These are phyloP conservation scores for Phyllosticta citribraziliensis DNA, from an alignment of 2,329 filamentous ascomycete species.

Conservation along the genomic window DNA sequence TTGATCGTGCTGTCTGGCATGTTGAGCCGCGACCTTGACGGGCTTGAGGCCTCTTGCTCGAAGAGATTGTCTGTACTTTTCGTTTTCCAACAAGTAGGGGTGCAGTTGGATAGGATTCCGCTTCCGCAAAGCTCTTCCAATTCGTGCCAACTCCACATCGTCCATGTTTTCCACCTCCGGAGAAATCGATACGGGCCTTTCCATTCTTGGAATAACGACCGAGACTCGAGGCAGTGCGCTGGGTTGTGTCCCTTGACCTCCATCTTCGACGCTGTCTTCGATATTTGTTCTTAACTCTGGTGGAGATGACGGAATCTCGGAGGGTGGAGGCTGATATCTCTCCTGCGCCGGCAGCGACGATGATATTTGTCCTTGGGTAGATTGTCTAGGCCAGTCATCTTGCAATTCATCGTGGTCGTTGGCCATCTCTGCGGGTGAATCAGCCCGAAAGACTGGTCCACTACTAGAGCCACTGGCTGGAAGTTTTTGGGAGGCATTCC, in stretches of 20 bases:
- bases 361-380: background rate
- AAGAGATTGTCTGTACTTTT: conserved; percentile 33
- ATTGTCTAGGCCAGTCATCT: background rate
- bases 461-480: background rate
- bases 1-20: background rate
- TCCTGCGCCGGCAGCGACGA: background rate
- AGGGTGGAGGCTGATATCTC: background rate
- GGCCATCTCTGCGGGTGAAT: background rate
- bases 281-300: background rate
- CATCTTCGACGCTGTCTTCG: background rate
- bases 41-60: conserved; percentile 35
- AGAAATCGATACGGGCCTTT: background rate
- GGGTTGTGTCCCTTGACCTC: background rate
- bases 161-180: background rate
- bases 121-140: conserved; percentile 28
- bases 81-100: conserved; percentile 37
- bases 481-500: background rate
- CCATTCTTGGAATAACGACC: background rate
- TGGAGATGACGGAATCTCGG: background rate
- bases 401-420: conserved; percentile 8
- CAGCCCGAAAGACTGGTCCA: background rate
- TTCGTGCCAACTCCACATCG: background rate
- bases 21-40: conserved; percentile 22
- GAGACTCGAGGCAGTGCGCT: background rate
- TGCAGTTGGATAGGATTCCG: conserved; percentile 40